Evolutionary conservation across 768 basidiomycete genomes (phyloP).

Genomic region (Trametes sanguinea): DNA sequence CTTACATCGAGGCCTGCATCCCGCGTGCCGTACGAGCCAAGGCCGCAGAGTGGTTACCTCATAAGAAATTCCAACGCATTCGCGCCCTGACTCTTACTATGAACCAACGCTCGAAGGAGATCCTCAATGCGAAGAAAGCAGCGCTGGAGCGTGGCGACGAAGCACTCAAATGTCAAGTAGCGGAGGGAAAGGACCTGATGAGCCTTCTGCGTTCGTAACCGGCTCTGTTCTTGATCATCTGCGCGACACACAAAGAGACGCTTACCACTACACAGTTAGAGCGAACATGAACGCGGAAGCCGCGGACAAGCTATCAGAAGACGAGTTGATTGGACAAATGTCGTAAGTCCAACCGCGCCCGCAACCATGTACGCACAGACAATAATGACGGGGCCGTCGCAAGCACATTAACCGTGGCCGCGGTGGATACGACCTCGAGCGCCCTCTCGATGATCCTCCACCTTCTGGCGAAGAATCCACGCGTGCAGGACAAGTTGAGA

Average conservation of each 20-base stretch:
- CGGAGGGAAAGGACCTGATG: slow-evolving; percentile 26
- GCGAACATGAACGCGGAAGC: slow-evolving; percentile 13
- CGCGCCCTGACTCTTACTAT: background rate
- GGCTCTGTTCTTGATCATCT: background rate
- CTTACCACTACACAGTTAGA: slow-evolving; percentile 10
- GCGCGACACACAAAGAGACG: too few relatives aligned
- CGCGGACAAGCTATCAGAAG: slow-evolving; percentile 15
- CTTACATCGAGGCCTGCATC: too few relatives aligned
- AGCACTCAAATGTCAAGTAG: slow-evolving; percentile 8
- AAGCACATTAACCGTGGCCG: background rate
- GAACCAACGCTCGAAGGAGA: background rate
- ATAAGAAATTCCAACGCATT: background rate
- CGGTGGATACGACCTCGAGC: background rate
- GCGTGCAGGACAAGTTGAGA: background rate
- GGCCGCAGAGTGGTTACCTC: too few relatives aligned
- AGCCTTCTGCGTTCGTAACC: slow-evolving; percentile 18
- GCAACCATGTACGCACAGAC: too few relatives aligned
- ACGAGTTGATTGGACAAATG: slow-evolving; percentile 19
- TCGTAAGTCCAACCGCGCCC: slow-evolving; percentile 2
- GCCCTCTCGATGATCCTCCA: background rate
- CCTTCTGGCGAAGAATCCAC: background rate
- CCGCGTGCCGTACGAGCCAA: too few relatives aligned
- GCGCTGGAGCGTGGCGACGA: slow-evolving; percentile 20
- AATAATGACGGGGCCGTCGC: too few relatives aligned
- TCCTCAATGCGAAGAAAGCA: slow-evolving; percentile 10